Evolutionary conservation across 2,329 filamentous ascomycete species (phyloP), one percentile per base, ranked within the genome.

Genomic region (Penicillium sp.): DNA sequence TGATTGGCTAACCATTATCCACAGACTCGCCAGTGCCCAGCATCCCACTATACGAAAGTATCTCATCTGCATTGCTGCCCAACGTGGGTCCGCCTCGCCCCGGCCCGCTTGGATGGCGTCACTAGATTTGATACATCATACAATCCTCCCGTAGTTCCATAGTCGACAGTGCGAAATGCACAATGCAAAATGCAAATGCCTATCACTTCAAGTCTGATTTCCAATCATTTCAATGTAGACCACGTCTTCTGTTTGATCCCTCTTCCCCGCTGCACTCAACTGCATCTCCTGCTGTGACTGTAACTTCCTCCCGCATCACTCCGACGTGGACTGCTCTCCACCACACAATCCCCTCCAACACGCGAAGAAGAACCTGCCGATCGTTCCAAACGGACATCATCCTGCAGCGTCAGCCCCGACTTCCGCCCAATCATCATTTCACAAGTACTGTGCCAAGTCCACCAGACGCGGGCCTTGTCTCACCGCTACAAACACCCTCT

Each of bases 11-110:
- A 64, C 55, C 53, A 44, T 53, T 43, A 36, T 48, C 49, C 46
- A 51, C 23, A 40, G 45, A 52, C n/a, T n/a, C n/a, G n/a, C n/a
- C n/a, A n/a, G n/a, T n/a, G n/a, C n/a, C n/a, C n/a, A n/a, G n/a
- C n/a, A n/a, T n/a, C n/a, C n/a, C n/a, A n/a, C n/a, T n/a, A n/a
- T n/a, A n/a, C 31, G 40, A 46, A 47, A 33, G 26, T 37, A 28
- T 28, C 24, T 28, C 24, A 13, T 43, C 58, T 62, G 66, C 66
- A 68, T 67, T 69, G 69, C 66, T 72, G 64, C 70, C 70, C 69
- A 72, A 72, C 64, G 55, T 67, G 63, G 61, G 60, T 56, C 62
- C 16, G n/a, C 26, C 53, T 56, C 62, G 63, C 60, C 39, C 58
- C 63, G 63, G 55, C 42, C 63, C 63, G 63, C 44, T n/a, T 44